Percentiles rank a stretch among this genome's conserved stretches.
These are phyloP conservation scores for Pleurotus pulmonarius DNA, from an alignment of 768 basidiomycete species.

Conservation along the genomic window DNA sequence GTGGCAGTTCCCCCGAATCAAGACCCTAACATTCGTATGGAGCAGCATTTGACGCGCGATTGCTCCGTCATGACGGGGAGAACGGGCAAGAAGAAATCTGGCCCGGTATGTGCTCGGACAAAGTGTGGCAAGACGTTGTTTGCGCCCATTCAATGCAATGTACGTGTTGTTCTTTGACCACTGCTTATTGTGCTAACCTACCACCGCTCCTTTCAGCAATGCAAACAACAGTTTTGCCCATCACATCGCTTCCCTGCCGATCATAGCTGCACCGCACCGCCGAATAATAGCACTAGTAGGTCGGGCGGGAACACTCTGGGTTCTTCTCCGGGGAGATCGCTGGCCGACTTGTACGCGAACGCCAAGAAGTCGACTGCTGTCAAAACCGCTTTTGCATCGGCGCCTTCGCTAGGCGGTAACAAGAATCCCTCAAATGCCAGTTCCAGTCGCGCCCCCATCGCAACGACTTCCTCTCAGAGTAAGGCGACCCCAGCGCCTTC, in stretches of 20 bases:
- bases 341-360: constrained; percentile 33
- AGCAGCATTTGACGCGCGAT: constrained; percentile 61
- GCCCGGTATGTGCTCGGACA: constrained; percentile 54
- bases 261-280: constrained; percentile 48
- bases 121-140: constrained; percentile 75
- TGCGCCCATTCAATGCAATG: constrained; percentile 70
- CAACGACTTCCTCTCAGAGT: constrained; percentile 12
- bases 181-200: neutral
- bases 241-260: constrained; percentile 76
- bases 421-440: constrained; percentile 11
- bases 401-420: constrained; percentile 20
- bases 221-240: constrained; percentile 69
- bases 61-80: constrained; percentile 71
- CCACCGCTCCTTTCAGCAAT: constrained; percentile 42
- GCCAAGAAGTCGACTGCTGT: constrained; percentile 38
- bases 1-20: constrained; percentile 74
- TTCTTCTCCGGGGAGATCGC: constrained; percentile 11
- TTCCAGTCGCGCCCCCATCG: constrained; percentile 15
- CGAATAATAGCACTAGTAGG: constrained; percentile 12
- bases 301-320: constrained; percentile 12
- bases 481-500: constrained; percentile 13
- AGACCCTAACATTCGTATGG: constrained; percentile 82
- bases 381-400: constrained; percentile 15
- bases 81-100: constrained; percentile 36
- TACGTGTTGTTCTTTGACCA: constrained; percentile 34